A percentile compares a stretch with the other conserved stretches of the same genome.
Conservation (phyloP, 192 early-diverging fungal genomes). For the Dissophora ornata region DNA sequence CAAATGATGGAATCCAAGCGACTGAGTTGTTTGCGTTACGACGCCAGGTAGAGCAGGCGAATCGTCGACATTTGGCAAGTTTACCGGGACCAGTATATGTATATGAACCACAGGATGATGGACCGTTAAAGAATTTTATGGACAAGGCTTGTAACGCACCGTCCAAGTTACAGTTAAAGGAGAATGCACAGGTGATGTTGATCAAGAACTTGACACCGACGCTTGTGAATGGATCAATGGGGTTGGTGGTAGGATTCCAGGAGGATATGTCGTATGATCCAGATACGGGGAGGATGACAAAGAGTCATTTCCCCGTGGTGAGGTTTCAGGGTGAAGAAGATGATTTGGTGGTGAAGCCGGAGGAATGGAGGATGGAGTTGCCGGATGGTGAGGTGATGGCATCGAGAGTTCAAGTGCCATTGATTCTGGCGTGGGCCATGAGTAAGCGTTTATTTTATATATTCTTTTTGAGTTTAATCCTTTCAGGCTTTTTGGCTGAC, state of each 20-base stretch:
- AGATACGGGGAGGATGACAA: background rate
- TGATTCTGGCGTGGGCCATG: constrained; percentile 87
- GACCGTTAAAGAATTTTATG: constrained; percentile 37
- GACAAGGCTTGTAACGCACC: constrained; percentile 70
- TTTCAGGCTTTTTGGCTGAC: background rate
- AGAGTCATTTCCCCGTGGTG: constrained; percentile 34
- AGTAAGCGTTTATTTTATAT: constrained; percentile 53
- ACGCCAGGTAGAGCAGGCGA: constrained; percentile 79
- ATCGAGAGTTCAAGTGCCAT: constrained; percentile 68
- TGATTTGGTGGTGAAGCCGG: constrained; percentile 38
- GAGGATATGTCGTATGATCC: constrained; percentile 2
- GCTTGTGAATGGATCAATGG: constrained; percentile 87
- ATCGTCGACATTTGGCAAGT: constrained; percentile 62
- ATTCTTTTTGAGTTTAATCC: no score
- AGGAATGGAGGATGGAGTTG: constrained; percentile 49
- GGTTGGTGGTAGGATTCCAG: constrained; percentile 66
- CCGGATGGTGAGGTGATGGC: constrained; percentile 41
- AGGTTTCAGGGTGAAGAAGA: constrained; percentile 39
- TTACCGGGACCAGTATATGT: constrained; percentile 62
- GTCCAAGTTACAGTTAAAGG: constrained; percentile 72
- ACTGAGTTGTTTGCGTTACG: constrained; percentile 73
- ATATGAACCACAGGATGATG: constrained; percentile 64
- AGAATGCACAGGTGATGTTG: constrained; percentile 88
- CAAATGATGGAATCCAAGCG: constrained; percentile 69
- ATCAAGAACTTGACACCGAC: constrained; percentile 74